Evolutionary conservation across 1,284 basidiomycete species (phyloP), one percentile per base, ranked within the genome.

Genomic region (Phlebopus sp.): DNA sequence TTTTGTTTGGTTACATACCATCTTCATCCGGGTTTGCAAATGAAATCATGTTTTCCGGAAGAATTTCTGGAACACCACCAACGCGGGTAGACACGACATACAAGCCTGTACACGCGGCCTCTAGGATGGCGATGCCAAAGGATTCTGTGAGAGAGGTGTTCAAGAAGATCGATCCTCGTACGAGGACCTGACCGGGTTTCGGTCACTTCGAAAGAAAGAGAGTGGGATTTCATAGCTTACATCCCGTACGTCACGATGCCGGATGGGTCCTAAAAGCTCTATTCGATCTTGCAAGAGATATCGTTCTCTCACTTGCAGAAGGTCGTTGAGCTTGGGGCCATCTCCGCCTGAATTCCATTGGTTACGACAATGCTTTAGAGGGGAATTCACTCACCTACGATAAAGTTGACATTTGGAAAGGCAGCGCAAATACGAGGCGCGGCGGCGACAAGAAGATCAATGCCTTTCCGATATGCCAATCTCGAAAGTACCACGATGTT

Each of bases 101-200:
- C 8, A 99, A 75, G 0, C 97, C 97, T 0, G 92, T 83, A 56
- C 90, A 95, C 0, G 97, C 97, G 0, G 97, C 97, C 73, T 99
- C 97, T 41, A 99, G 79, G 55, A 97, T 93, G 7, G 90, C 89
- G 54, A 96, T 99, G 0, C 97, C 96, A 59, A 99, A 99, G 0
- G 97, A 83, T 67, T 99, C 96, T 0, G 96, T 99, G 17, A 99
- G 77, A 0, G 92, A 95, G 0, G 96, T 96, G 64, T 96, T 97
- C 71, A 99, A 78, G 69, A 92, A 98, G 54, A 99, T 95, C 8
- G 92, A 78, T 0, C 95, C 94, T 41, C 84, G 79, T 7, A 77
- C 73, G 17, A 99, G 78, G 18, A 97, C 84, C 90, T 93, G 54
- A 9, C 15, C 18, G 5, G n/a, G n/a, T n/a, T 23, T 23, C 31